Base-by-base conservation (phyloP, 805 yeast species). In the Saturnispora quitensis region DNA sequence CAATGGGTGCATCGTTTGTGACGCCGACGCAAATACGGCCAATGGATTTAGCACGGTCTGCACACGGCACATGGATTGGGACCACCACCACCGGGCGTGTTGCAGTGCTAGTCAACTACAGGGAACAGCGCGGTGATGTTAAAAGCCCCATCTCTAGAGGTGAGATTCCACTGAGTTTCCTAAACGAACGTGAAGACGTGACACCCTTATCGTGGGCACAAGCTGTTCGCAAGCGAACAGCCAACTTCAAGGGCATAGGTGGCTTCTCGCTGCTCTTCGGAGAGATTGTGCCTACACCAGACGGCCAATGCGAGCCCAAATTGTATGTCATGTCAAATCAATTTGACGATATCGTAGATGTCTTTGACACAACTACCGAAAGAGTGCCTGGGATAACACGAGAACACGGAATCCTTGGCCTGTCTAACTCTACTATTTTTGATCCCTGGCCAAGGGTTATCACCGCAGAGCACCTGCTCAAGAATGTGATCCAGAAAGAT, bases 31-130 rank as follows among this genome's bases (percentile, higher is more conserved):
- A 84, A 1, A 62, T 88, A 10, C 76, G 85, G 7, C 97, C 97
- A 0, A 68, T 74, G 38, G 97, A 91, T 64, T 64, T 86, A 59
- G 88, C 83, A 0, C 66, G 89, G 35, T 67, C 72, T 1, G 89
- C 81, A 51, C 87, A 80, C 56, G 97, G 99, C 1, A 87, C 97
- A 0, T 93, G 99, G 99, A 78, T 88, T 1, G 97, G 96, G 0
- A 75, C 85, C 1, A 60, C 56, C 27, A 70, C 70, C 31, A 62
- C 58, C 2, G 88, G 88, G 0, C 73, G 75, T 53, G 53, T 90
- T 2, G 86, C 95, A 0, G 85, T 85, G 2, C 73, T 91, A 27
- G 82, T 93, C 17, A 91, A 91, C 63, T 81, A 78, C 62, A 69
- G 86, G 46, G 93, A 85, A 58, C 65, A 67, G 6, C 51, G 56